Base-by-base conservation (phyloP, 495 filamentous ascomycete genomes). In the Penicillium manginii region DNA sequence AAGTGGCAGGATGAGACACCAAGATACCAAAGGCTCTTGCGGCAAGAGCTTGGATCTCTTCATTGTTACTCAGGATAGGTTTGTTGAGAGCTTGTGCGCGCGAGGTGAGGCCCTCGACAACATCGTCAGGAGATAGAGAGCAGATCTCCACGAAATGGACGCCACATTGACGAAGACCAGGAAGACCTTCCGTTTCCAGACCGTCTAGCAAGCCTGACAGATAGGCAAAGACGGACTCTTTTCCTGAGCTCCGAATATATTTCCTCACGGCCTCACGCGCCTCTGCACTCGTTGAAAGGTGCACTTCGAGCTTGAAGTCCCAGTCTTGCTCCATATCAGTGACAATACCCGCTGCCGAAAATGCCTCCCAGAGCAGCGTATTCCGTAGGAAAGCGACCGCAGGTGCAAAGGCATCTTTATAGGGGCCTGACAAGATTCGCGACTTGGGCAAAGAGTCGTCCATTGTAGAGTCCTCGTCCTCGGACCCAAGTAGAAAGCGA, bases 11-110 rank as follows among this genome's bases (percentile, higher is more conserved):
- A 62, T 92, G 87, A 2, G 91, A 87, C 3, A 83, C 86, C 2
- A 98, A 73, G 22, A 97, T 85, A 4, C 94, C 94, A 60, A 93
- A 88, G 0, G 87, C 83, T 50, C 86, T 84, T 29, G 91, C 85
- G 8, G 87, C 84, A 15, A 83, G 75, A 40, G 74, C 72, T 33
- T 92, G 81, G 9, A 87, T 77, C 17, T 83, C 80, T 42, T 83
- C 79, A 60, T 89, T 85, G 74, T 90, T 93, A 29, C 88, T 90
- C 40, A 74, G 79, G 50, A 92, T 77, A 3, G 86, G 70, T n/a
- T 78, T 69, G 47, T 83, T 68, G 15, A 92, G 70, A 56, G 81
- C 81, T 5, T 60, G 60, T 7, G 80, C 72, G 51, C 79, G 79
- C 6, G 65, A 54, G 1, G 81, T 70, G n/a, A 91, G 69, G 3